These are phyloP conservation scores for Cytidiella melzeri DNA, from an alignment of 768 basidiomycete genomes.

Conservation along the genomic window DNA sequence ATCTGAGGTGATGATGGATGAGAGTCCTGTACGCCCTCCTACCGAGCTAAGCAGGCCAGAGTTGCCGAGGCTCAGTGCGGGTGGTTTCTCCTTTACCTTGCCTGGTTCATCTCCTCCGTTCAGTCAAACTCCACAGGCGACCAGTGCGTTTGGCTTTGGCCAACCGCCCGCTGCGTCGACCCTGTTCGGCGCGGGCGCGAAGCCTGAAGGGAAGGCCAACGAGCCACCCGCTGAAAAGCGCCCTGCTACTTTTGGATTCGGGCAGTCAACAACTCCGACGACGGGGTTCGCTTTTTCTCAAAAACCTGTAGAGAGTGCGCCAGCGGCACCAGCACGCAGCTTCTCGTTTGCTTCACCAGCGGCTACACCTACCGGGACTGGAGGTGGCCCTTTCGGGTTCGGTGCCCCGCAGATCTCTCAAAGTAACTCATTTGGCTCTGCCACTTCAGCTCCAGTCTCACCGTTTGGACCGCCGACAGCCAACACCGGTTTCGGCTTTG, in stretches of 20 bases:
- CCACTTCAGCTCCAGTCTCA: conserved; percentile 20
- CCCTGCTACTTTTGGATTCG: conserved; percentile 35
- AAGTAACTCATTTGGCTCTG: conserved; percentile 19
- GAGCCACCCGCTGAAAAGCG: conserved; percentile 31
- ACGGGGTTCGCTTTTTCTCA: conserved; percentile 43
- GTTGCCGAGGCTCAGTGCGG: conserved; percentile 11
- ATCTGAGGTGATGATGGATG: conserved; percentile 74
- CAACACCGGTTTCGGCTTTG: conserved; percentile 17
- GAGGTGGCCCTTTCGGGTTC: conserved; percentile 22
- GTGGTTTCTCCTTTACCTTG: conserved; percentile 37
- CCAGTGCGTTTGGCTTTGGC: conserved; percentile 29
- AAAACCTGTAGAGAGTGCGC: conserved; percentile 17
- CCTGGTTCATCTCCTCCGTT: conserved; percentile 34
- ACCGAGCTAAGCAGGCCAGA: conserved; percentile 32
- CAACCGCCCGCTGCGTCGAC: conserved; percentile 25
- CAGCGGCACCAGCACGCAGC: conserved; percentile 1
- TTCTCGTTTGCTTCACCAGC: conserved; percentile 29
- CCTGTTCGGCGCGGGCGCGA: conserved; percentile 39
- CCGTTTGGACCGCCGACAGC: conserved; percentile 22
- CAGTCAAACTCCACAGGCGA: conserved; percentile 24
- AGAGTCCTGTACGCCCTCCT: conserved; percentile 64
- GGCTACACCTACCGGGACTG: conserved; percentile 31
- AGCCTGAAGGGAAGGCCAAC: conserved; percentile 33
- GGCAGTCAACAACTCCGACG: conserved; percentile 32
- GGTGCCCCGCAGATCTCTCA: conserved; percentile 15